These are phyloP conservation scores for Knufia fluminis DNA, from an alignment of 2,329 filamentous ascomycete genomes.

Conservation along the genomic window DNA sequence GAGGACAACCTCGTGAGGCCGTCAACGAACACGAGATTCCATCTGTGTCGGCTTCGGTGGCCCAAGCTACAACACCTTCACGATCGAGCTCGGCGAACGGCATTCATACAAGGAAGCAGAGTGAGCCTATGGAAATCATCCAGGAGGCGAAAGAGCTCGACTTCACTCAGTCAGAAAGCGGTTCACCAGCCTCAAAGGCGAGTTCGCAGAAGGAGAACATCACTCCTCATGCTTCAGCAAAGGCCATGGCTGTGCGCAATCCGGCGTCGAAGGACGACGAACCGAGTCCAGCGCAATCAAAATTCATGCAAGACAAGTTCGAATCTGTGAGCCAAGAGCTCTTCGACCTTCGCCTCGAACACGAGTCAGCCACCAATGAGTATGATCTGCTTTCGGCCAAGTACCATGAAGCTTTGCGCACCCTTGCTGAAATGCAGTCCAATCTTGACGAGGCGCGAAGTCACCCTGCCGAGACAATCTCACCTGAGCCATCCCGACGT, in stretches of 20 bases:
- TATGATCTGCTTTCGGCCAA: conserved; percentile 75
- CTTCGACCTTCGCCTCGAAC: conserved; percentile 78
- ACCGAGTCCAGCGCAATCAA: conserved; percentile 68
- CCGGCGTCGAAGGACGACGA: conserved; percentile 36
- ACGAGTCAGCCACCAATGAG: conserved; percentile 73
- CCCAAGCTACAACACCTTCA: neutral
- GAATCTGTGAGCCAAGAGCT: conserved; percentile 87
- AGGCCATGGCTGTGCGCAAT: neutral
- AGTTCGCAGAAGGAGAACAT: conserved; percentile 33
- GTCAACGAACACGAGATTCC: conserved; percentile 15
- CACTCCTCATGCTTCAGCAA: neutral
- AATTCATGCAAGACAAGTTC: conserved; percentile 84
- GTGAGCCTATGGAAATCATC: conserved; percentile 33
- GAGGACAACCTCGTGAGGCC: conserved; percentile 35
- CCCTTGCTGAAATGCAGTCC: conserved; percentile 77
- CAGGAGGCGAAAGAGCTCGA: conserved; percentile 38
- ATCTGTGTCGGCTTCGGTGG: conserved; percentile 12
- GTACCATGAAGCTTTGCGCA: conserved; percentile 79
- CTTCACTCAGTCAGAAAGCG: conserved; percentile 19
- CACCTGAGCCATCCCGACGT: conserved; percentile 44
- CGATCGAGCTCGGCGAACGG: conserved; percentile 16
- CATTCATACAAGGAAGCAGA: conserved; percentile 22
- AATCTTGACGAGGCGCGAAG: conserved; percentile 69
- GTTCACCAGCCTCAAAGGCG: conserved; percentile 7
- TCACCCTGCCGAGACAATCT: conserved; percentile 31